These are phyloP conservation scores for Pachysandra terminalis DNA, from an alignment of 164 flowering plant genomes.

Conservation along the genomic window DNA sequence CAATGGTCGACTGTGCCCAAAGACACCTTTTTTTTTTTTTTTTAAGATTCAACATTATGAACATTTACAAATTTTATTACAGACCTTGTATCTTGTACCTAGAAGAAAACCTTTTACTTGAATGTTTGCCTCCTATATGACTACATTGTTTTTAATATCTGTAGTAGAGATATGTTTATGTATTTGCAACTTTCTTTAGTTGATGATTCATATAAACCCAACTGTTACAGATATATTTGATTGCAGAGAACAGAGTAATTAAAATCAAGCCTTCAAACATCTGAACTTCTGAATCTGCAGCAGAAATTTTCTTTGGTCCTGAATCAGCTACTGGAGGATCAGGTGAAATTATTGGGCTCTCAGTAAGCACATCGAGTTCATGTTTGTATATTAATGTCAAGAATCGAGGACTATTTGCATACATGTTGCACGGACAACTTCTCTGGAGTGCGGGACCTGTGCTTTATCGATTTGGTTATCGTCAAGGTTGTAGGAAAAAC, in stretches of 20 bases:
- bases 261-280: conserved; percentile 32
- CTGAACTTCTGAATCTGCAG: conserved; percentile 41
- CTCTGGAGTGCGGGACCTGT: conserved; percentile 80
- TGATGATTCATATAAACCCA: background rate
- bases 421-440: conserved; percentile 35
- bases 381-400: conserved; percentile 49
- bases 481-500: conserved; percentile 72
- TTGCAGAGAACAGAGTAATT: conserved; percentile 69
- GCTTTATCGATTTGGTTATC: conserved; percentile 57
- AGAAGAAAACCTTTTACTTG: too few species aligned
- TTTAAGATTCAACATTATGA: too few species aligned
- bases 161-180: background rate
- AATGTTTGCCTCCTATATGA: background rate
- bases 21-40: too few species aligned
- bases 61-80: too few species aligned
- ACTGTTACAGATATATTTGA: conserved; percentile 61
- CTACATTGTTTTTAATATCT: background rate
- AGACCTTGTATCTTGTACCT: too few species aligned
- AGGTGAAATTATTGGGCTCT: conserved; percentile 64
- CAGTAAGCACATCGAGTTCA: conserved; percentile 54
- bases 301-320: conserved; percentile 50
- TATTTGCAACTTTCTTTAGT: background rate
- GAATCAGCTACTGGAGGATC: conserved; percentile 32
- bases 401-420: conserved; percentile 73
- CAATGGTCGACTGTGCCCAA: too few species aligned